Conservation (phyloP, 2,329 filamentous ascomycete species). For the Fusarium buharicum region DNA sequence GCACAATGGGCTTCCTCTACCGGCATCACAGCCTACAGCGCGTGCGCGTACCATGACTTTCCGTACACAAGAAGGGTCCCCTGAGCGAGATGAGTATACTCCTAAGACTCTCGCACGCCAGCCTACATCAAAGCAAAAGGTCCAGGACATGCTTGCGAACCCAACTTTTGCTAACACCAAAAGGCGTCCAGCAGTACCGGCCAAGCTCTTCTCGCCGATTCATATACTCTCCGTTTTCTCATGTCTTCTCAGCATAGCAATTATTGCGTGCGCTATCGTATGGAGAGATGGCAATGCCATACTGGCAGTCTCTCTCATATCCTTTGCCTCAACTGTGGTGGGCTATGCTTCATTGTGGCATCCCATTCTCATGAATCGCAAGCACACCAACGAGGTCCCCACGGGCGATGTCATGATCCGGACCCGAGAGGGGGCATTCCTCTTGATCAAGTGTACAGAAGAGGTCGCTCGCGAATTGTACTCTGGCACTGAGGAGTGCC, state of each 20-base stretch:
- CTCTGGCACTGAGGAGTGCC: constrained; percentile 68
- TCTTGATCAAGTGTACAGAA: constrained; percentile 67
- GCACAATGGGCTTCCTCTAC: constrained; percentile 21
- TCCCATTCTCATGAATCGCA: constrained; percentile 63
- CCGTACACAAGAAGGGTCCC: not conserved
- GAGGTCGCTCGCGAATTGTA: constrained; percentile 72
- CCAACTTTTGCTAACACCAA: constrained; percentile 53
- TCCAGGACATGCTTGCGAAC: constrained; percentile 57
- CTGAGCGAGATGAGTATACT: constrained; percentile 2
- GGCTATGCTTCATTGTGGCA: constrained; percentile 69
- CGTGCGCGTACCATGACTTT: constrained; percentile 23
- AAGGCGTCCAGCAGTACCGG: constrained; percentile 59
- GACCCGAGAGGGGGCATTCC: constrained; percentile 68
- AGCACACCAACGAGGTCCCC: constrained; percentile 60
- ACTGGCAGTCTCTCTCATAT: constrained; percentile 62
- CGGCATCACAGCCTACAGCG: constrained; percentile 6
- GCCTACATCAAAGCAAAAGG: constrained; percentile 53
- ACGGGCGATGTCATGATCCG: constrained; percentile 69
- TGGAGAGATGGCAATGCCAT: constrained; percentile 53
- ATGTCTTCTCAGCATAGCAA: constrained; percentile 59
- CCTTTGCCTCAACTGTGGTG: constrained; percentile 62
- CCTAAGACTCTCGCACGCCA: constrained; percentile 42
- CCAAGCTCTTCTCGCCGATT: constrained; percentile 61
- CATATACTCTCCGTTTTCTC: constrained; percentile 65
- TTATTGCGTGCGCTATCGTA: constrained; percentile 56